Percentiles rank a stretch among this genome's conserved stretches.
These are phyloP conservation scores for Starmerella cellae DNA, from an alignment of 805 yeast genomes.

Conservation along the genomic window DNA sequence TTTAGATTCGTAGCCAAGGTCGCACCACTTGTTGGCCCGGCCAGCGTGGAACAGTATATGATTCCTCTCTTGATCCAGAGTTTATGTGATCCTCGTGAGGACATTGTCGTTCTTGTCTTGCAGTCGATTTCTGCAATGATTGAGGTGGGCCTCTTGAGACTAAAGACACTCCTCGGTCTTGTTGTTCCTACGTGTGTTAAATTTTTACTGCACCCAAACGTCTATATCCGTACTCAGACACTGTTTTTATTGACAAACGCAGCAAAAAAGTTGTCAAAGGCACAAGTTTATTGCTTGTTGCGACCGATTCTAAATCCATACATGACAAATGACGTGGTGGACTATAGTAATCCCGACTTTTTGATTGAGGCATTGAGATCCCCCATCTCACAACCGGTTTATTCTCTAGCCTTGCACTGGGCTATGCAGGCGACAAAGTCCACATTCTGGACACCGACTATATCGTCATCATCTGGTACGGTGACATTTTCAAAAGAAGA, in stretches of 20 bases:
- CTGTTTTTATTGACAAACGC: slow-evolving; percentile 48
- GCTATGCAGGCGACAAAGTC: slow-evolving; percentile 47
- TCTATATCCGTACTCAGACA: slow-evolving; percentile 64
- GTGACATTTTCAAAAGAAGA: slow-evolving; percentile 24
- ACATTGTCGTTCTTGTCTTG: slow-evolving; percentile 58
- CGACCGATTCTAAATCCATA: slow-evolving; percentile 69
- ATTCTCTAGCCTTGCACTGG: slow-evolving; percentile 57
- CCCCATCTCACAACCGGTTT: slow-evolving; percentile 55
- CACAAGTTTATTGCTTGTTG: slow-evolving; percentile 71
- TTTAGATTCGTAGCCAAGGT: slow-evolving; percentile 59
- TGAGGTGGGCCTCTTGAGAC: slow-evolving; percentile 43
- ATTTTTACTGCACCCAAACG: slow-evolving; percentile 72
- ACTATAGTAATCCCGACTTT: slow-evolving; percentile 51
- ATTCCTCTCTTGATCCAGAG: slow-evolving; percentile 77
- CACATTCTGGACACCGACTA: slow-evolving; percentile 56
- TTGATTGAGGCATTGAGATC: slow-evolving; percentile 47
- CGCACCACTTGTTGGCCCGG: slow-evolving; percentile 67
- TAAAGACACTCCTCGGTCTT: slow-evolving; percentile 39
- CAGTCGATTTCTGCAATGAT: slow-evolving; percentile 43
- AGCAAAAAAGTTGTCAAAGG: slow-evolving; percentile 48
- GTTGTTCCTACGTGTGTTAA: slow-evolving; percentile 39
- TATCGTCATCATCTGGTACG: background rate
- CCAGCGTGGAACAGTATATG: slow-evolving; percentile 75
- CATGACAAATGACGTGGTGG: slow-evolving; percentile 62
- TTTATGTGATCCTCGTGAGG: slow-evolving; percentile 62